Evolutionary conservation across 495 filamentous ascomycete species (phyloP).

Genomic region (Talaromyces stipitatus): DNA sequence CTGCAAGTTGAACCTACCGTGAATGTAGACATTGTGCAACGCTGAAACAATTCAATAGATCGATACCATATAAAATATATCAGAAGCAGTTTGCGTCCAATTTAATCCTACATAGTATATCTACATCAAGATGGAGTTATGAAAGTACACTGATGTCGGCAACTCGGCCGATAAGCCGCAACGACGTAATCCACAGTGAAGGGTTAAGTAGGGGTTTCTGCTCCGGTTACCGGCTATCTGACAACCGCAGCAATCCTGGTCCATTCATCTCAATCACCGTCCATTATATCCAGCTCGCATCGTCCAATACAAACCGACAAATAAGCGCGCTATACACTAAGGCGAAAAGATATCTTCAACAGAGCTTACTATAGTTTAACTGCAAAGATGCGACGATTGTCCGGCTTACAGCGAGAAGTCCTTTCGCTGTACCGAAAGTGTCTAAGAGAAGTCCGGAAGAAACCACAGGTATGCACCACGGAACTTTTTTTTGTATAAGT

Average conservation of each 20-base stretch:
- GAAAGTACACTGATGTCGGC: not conserved
- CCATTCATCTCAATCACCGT: not conserved
- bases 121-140: too few relatives aligned
- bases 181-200: not conserved
- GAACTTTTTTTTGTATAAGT: not conserved
- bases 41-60: not conserved
- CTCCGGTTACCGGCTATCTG: not conserved
- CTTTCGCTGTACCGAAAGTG: constrained; percentile 80
- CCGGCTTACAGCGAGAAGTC: constrained; percentile 88
- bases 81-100: too few relatives aligned
- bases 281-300: not conserved
- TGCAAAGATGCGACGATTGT: constrained; percentile 37
- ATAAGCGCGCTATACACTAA: not conserved
- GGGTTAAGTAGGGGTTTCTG: not conserved
- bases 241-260: not conserved
- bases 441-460: constrained; percentile 69
- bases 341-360: not conserved
- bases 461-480: constrained; percentile 56
- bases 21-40: constrained; percentile 25
- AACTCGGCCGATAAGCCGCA: constrained; percentile 16
- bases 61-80: too few relatives aligned
- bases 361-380: not conserved
- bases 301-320: not conserved
- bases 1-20: too few relatives aligned
- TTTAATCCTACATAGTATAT: too few relatives aligned